These are phyloP conservation scores for Phytophthora quininea DNA, from an alignment of 352 stramenopile species.

Conservation along the genomic window DNA sequence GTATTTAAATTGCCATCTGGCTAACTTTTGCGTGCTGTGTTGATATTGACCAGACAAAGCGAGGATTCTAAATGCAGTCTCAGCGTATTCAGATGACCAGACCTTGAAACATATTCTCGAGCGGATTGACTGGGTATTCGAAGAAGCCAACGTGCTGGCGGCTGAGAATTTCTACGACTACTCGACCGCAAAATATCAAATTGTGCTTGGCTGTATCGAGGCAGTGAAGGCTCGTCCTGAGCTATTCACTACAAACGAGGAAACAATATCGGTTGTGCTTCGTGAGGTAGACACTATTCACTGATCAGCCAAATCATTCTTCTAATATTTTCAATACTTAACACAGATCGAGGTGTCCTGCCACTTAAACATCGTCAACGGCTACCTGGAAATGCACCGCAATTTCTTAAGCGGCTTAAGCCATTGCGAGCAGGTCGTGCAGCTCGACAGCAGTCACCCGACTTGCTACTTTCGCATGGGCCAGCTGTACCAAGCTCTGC, in stretches of 20 bases:
- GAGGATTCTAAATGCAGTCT: slow-evolving; percentile 17
- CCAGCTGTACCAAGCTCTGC: slow-evolving; percentile 49
- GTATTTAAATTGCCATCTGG: slow-evolving; percentile 1
- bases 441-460: slow-evolving; percentile 36
- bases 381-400: slow-evolving; percentile 69
- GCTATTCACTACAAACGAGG: slow-evolving; percentile 12
- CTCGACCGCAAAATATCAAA: slow-evolving; percentile 59
- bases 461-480: slow-evolving; percentile 56
- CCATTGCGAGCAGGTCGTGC: slow-evolving; percentile 55
- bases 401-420: slow-evolving; percentile 38
- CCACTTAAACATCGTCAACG: slow-evolving; percentile 69
- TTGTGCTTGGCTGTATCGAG: slow-evolving; percentile 44
- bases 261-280: slow-evolving; percentile 14
- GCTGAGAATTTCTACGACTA: slow-evolving; percentile 71
- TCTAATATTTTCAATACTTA: slow-evolving; percentile 5
- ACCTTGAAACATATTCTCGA: slow-evolving; percentile 30
- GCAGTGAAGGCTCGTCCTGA: slow-evolving; percentile 20
- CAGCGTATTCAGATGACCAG: slow-evolving; percentile 12
- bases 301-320: too few relatives aligned
- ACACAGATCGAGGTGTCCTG: slow-evolving; percentile 53
- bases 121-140: slow-evolving; percentile 41
- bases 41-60: slow-evolving; percentile 13
- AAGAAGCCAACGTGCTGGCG: slow-evolving; percentile 67
- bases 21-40: not conserved
- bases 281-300: slow-evolving; percentile 18